Conservation (phyloP, 1,284 basidiomycete species). For the Taiwanofungus camphoratus region DNA sequence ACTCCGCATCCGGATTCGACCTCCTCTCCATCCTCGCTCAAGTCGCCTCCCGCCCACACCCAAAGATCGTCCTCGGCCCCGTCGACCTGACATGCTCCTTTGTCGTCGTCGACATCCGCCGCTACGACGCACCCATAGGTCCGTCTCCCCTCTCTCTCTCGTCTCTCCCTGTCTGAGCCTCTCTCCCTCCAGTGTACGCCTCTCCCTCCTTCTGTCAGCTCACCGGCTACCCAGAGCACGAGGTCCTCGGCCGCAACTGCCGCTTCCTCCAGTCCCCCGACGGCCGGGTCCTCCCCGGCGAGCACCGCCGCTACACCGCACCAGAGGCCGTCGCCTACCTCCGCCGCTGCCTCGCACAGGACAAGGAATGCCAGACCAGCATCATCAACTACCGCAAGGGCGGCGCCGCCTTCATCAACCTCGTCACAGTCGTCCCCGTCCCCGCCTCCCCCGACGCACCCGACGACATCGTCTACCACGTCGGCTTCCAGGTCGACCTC, state of each 20-base stretch:
- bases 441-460: conserved; percentile 43
- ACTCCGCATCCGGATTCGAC: conserved; percentile 89
- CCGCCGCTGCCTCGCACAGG: conserved; percentile 56
- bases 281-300: conserved; percentile 59
- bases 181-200: conserved; percentile 57
- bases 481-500: conserved; percentile 92
- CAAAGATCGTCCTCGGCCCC: conserved; percentile 78
- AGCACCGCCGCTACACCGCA: conserved; percentile 62
- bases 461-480: conserved; percentile 72
- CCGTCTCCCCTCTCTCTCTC: background rate
- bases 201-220: conserved; percentile 75
- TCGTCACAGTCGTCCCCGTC: conserved; percentile 82
- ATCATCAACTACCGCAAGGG: conserved; percentile 88
- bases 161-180: background rate
- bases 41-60: conserved; percentile 71
- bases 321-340: conserved; percentile 67
- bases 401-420: conserved; percentile 83
- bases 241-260: conserved; percentile 87
- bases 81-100: conserved; percentile 91
- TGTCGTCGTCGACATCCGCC: conserved; percentile 78
- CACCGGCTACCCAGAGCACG: conserved; percentile 78
- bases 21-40: conserved; percentile 77
- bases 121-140: conserved; percentile 73
- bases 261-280: conserved; percentile 81
- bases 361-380: conserved; percentile 85